Evolutionary conservation across 169 alveolate species (phyloP), one percentile per base, ranked within the genome.

Genomic region (Cytauxzoon felis): DNA sequence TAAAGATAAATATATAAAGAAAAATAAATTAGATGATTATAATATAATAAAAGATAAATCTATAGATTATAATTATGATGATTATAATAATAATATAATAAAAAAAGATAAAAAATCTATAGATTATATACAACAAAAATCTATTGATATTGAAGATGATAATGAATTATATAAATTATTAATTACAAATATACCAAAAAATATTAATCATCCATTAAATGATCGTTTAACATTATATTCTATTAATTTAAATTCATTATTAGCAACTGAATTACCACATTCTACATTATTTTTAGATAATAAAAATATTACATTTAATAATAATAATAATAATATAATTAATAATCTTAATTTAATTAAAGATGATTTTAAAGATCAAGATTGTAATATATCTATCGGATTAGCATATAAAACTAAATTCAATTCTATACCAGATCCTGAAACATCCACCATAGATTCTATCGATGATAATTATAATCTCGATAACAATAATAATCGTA

Each of bases 241-340:
- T 3, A 41, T 57, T 24, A 58, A 61, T 45, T 27, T 21, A 61
- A 43, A 34, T 40, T 62, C 72, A 9, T 29, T 72, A 29, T 26
- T 72, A 32, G 82, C 82, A 13, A 33, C 82, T 7, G 82, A 72
- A 34, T 26, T 72, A 24, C 82, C 82, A 4, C 82, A 72, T 32
- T 51, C 59, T 40, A 60, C 66, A n/a, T 40, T 72, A 5, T 7
- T 60, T 13, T n/a, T 72, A 3, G 82, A 52, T 26, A 59, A 72
- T n/a, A 23, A 26, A 16, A 56, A 40, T 23, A 7, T 33, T 18
- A 23, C 18, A 24, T 40, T 21, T n/a, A 29, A 27, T 26, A 23
- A 27, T 23, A 23, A 24, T 19, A 43, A 38, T 40, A 34, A 36
- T 26, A 11, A 23, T 8, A 19, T 33, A n/a, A 29, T 13, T 16